Evolutionary conservation across 2,329 filamentous ascomycete genomes (phyloP), one percentile per base, ranked within the genome.

Genomic region (Magnaporthiopsis rhizophila): DNA sequence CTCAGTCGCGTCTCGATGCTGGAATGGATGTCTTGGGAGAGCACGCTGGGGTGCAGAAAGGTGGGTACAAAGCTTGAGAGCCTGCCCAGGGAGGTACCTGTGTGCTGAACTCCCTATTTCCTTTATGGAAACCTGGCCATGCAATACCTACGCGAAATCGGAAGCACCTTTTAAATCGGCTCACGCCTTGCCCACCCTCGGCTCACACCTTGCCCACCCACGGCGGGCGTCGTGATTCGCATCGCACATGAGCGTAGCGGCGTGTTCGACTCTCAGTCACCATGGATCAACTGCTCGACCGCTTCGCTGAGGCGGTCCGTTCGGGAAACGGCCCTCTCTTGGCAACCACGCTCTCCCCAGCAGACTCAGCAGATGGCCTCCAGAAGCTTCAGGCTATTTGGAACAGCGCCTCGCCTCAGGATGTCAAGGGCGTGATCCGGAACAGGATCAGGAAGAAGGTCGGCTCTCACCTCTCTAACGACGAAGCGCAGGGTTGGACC

Each of bases 401-500:
- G 77, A 85, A 87, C 69, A 86, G 86, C 69, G 89, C 89, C 59
- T 91, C 90, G 72, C 76, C 81, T 60, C 82, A 86, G 68, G 86
- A 85, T 69, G 80, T 88, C 62, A 86, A 87, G 67, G 80, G 81
- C 50, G 89, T 95, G 70, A 81, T 97, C 64, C 87, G 88, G 65
- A 87, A 90, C 71, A 82, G 95, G 65, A 85, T 94, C 66, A 79
- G 80, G 65, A 86, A 88, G 68, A 86, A 82, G 69, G 79, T 80
- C 36, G 75, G 79, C 63, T 53, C 45, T 24, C 45, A 53, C 21
- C 74, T 92, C 30, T 78, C 81, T n/a, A 82, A 85, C 57, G 83
- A 87, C 57, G 91, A 97, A 77, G 80, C 86, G 30, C 84, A 83
- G 65, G 89, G 88, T n/a, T 99, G 95, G 95, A 81, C 89, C 0